These are phyloP conservation scores for Lineolata rhizophorae DNA, from an alignment of 495 filamentous ascomycete genomes.

Conservation along the genomic window DNA sequence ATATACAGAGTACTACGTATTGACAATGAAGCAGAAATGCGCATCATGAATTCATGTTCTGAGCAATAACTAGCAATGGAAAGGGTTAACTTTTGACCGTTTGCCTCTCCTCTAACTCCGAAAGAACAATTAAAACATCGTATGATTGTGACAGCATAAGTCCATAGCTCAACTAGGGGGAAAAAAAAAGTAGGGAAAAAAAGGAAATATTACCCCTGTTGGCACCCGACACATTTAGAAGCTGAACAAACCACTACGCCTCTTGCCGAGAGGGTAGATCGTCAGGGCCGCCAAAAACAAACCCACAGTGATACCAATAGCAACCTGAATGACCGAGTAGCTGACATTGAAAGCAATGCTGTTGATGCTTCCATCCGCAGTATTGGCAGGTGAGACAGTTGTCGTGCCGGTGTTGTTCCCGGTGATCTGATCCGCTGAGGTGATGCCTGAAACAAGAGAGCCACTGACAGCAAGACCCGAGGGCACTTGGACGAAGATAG, in stretches of 20 bases:
- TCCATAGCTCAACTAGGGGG: too few relatives aligned
- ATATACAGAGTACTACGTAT: too few relatives aligned
- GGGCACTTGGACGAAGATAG: conserved; percentile 88
- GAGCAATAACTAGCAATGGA: too few relatives aligned
- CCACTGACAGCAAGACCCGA: conserved; percentile 72
- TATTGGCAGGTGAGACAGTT: conserved; percentile 9
- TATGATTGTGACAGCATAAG: too few relatives aligned
- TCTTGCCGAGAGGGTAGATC: conserved; percentile 83
- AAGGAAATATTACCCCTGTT: too few relatives aligned
- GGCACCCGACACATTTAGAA: conserved; percentile 42
- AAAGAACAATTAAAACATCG: too few relatives aligned
- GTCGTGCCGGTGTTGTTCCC: conserved; percentile 21
- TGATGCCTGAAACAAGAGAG: conserved; percentile 62
- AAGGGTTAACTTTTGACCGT: too few relatives aligned
- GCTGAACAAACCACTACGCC: conserved; percentile 70
- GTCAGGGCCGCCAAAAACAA: conserved; percentile 69
- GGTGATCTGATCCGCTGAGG: conserved; percentile 61
- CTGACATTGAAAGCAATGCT: conserved; percentile 65
- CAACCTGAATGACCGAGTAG: conserved; percentile 75
- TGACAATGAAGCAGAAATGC: too few relatives aligned
- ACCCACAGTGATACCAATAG: conserved; percentile 82
- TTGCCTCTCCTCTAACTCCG: too few relatives aligned
- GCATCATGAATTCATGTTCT: too few relatives aligned
- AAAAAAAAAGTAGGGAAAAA: too few relatives aligned
- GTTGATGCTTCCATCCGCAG: conserved; percentile 23